Base-by-base conservation (phyloP, 768 basidiomycete species). In the Plicaturopsis crispa region DNA sequence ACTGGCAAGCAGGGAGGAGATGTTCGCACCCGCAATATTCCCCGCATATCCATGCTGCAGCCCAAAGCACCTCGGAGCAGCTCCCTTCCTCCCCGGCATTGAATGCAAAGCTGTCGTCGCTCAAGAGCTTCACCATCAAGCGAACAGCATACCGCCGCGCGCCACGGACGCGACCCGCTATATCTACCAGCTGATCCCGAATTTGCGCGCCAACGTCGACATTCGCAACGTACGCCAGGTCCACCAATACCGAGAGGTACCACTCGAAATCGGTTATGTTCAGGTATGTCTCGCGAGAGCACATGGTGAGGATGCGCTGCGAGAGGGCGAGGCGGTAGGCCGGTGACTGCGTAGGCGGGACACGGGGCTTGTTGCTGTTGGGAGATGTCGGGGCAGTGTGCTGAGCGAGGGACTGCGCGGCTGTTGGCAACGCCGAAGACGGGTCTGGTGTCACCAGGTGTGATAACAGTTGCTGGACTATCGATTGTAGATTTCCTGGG, bases 11-110 rank as follows among this genome's bases (percentile, higher is more conserved):
- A n/a, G n/a, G n/a, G n/a, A 17, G 23, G 39, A 26, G 10, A 33
- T 17, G 11, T 21, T 66, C 83, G 55, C 48, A 92, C 93, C 78
- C 70, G 72, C 84, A 82, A 56, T 90, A 89, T 61, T 99, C 96
- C 14, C 93, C 94, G 45, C 88, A 91, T 48, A 97, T 86, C 87
- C 89, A 99, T 4, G 91, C 90, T 7, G 92, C 93, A 1, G 93
- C 96, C 75, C 87, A 90, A 2, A 96, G 64, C 6, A 94, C 75
- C 52, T 93, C 88, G 0, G 80, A 75, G 50, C 88, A 93, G 53
- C 78, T 80, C 1, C 77, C 81, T 35, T 74, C 72, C 16, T 87
- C 82, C 14, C 66, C 61, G 3, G 80, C 78, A 53, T 78, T 80
- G 38, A 71, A 63, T 36, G 90, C 47, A 49, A 93, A 73, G 0